Evolutionary conservation across 352 stramenopile species (phyloP), one percentile per base, ranked within the genome.

Genomic region (Phytophthora melonis): DNA sequence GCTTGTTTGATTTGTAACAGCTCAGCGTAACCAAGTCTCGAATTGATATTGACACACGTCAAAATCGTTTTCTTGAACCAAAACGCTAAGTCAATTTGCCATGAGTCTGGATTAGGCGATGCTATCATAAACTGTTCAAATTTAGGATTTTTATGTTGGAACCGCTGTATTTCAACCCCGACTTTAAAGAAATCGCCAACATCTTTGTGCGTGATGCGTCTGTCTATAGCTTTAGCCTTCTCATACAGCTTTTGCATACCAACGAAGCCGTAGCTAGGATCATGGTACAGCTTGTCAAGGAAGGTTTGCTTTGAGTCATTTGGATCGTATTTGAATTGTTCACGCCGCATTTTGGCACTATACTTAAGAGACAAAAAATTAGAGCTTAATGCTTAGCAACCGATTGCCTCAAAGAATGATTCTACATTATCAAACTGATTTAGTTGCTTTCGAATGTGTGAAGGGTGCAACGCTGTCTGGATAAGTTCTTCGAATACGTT

Each of bases 11-110:
- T 63, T 10, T 36, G 2, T 60, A 74, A 1, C 21, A 66, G 32
- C 16, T 54, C 45, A 18, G 68, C 50, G 50, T 68, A 80, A 32
- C 74, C 69, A 8, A 79, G 54, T 10, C 68, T 63, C 19, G 61
- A 70, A 45, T 79, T 79, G n/a, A 79, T 76, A 27, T 76, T 79
- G 7, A 79, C 43, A 16, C 18, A 58, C 0, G 59, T 59, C 7
- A 79, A 41, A 14, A 73, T 64, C 3, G 50, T 8, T n/a, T 58
- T 50, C 18, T 63, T 67, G 0, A 23, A 14, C 21, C 21, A 72
- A 54, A 75, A 79, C 3, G 43, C 49, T 0, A 79, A 49, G 45
- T 79, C 68, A 2, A 69, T 69, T 8, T 76, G 72, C 67, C 63
- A 79, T 2, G 41, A 54, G 58, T 76, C 39, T 16, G 72, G 67